Conservation (phyloP, 1,284 basidiomycete genomes). For the Ustilago shanxiensis region DNA sequence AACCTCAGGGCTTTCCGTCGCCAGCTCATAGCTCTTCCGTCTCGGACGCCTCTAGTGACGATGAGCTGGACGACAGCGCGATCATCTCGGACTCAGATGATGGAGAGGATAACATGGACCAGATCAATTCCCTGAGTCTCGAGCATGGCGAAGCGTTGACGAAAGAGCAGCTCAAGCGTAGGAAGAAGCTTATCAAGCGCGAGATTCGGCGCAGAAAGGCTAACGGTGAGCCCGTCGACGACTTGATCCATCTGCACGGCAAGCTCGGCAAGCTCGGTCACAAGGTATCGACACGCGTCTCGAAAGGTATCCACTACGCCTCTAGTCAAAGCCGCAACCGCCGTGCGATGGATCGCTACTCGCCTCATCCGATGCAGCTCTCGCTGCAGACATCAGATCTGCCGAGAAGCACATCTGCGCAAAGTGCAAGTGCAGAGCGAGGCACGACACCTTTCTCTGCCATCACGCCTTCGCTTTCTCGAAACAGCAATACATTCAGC, state of each 20-base stretch:
- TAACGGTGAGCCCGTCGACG: constrained; percentile 39
- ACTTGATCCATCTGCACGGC: constrained; percentile 35
- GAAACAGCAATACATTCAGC: constrained; percentile 31
- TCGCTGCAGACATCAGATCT: constrained; percentile 36
- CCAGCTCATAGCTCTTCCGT: constrained; percentile 14
- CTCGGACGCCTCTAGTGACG: constrained; percentile 37
- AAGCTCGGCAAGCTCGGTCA: constrained; percentile 38
- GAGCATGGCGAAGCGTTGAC: constrained; percentile 57
- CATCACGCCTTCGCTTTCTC: constrained; percentile 31
- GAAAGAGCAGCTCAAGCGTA: constrained; percentile 51
- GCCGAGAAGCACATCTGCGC: constrained; percentile 22
- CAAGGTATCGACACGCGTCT: constrained; percentile 44
- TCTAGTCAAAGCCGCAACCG: constrained; percentile 58
- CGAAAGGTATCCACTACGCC: constrained; percentile 58
- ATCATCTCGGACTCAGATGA: constrained; percentile 28
- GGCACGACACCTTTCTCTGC: constrained; percentile 24
- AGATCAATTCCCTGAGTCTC: constrained; percentile 31
- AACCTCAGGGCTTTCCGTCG: neutral
- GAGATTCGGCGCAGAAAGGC: constrained; percentile 51
- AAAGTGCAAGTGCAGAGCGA: constrained; percentile 18
- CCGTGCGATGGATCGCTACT: constrained; percentile 63
- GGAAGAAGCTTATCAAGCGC: constrained; percentile 53
- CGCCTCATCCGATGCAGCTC: constrained; percentile 45
- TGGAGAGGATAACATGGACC: constrained; percentile 24
- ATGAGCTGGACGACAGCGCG: constrained; percentile 35